Base-by-base conservation (phyloP, 352 stramenopile species). In the Paralagenidium karlingii region DNA sequence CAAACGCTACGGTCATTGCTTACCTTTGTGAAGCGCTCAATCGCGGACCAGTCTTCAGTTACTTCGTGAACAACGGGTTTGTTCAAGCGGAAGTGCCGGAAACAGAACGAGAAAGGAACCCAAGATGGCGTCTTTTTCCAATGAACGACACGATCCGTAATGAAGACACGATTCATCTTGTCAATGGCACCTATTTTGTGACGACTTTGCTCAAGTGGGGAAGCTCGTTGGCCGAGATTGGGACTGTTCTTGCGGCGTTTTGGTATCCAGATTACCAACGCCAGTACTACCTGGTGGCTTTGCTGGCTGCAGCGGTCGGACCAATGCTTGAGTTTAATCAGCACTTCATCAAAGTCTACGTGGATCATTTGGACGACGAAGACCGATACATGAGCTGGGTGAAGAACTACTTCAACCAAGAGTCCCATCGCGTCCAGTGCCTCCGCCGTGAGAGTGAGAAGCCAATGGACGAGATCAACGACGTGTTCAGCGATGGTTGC, bases 31-130 rank as follows among this genome's bases (percentile, higher is more conserved):
- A 81, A 28, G 58, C 71, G 19, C 30, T 81, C 3, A 81, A 81
- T 20, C 60, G 63, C 4, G 67, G 63, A 0, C 67, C 67, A 0
- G 45, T 77, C n/a, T 65, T 77, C 25, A 67, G 67, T 38, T 81
- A 81, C 40, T 75, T 81, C 27, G 26, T 81, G 8, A 77, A 77
- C 27, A 57, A 55, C 18, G 47, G 75, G 38, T 81, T 81, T 32
- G 15, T 81, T 13, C 67, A 81, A 36, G 60, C 63, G 5, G 63
- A 77, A 21, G 73, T 68, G 18, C 55, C 63, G 3, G 67, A 73
- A n/a, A 74, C 61, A 0, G 67, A 81, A 37, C 55, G 67, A 5
- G 60, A 77, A 15, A 51, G 51, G 18, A 50, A 73, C n/a, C 61
- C 65, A 0, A 53, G 70, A 24, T 79, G 65, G 65, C 57, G 63